These are phyloP conservation scores for Striga hermonthica DNA, from an alignment of 305 asterid genomes.

Conservation along the genomic window DNA sequence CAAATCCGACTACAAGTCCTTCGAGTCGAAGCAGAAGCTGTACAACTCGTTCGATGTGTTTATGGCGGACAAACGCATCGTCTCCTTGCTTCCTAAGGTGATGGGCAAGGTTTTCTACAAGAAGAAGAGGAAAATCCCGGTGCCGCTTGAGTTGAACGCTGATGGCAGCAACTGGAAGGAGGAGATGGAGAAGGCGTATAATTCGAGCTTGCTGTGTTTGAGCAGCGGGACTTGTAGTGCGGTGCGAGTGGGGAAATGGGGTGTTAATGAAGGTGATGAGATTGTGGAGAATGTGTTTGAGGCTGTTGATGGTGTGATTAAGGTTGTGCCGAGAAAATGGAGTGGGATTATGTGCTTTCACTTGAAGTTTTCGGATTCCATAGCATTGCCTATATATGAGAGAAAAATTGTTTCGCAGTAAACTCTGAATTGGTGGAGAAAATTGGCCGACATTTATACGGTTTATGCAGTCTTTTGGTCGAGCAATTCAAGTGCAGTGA, in stretches of 20 bases:
- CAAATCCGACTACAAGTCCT: constrained; percentile 59
- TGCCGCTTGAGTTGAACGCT: constrained; percentile 55
- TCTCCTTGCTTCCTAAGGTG: constrained; percentile 50
- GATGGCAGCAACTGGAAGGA: constrained; percentile 64
- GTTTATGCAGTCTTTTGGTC: too few relatives aligned
- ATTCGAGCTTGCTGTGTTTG: constrained; percentile 59
- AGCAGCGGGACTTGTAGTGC: constrained; percentile 72
- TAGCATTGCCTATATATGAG: constrained; percentile 75
- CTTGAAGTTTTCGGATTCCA: constrained; percentile 71
- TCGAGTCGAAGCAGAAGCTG: constrained; percentile 54
- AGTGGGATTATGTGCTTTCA: constrained; percentile 66
- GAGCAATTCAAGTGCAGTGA: too few relatives aligned
- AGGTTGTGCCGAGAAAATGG: constrained; percentile 71
- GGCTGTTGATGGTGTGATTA: constrained; percentile 32
- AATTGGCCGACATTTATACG: too few relatives aligned
- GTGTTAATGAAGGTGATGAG: constrained; percentile 39
- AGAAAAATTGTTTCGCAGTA: neutral
- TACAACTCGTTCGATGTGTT: constrained; percentile 56
- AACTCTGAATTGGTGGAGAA: too few relatives aligned
- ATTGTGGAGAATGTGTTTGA: constrained; percentile 63
- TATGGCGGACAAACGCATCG: constrained; percentile 46
- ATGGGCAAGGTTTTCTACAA: constrained; percentile 76
- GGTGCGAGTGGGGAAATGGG: constrained; percentile 64
- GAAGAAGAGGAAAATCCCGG: constrained; percentile 67
- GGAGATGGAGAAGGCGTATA: constrained; percentile 56